Percentiles rank a stretch among this genome's conserved stretches.
Conservation (phyloP, 768 basidiomycete genomes). For the Tricholoma matsutake region DNA sequence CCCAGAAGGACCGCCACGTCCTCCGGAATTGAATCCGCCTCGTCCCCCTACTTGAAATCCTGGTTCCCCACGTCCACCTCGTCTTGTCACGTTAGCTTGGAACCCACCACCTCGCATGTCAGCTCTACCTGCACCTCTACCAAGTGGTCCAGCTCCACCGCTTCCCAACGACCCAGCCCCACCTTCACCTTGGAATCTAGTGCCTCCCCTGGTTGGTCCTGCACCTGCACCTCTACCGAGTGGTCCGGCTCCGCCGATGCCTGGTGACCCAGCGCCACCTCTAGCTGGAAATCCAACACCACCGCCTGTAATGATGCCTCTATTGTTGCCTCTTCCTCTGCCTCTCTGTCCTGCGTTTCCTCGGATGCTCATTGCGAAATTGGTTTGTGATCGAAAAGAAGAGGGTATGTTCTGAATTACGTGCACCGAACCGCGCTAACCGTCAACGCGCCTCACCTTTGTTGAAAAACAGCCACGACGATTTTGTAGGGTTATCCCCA, state of each 20-base stretch:
- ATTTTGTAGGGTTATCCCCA: too few species aligned
- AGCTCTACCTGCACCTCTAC: too few species aligned
- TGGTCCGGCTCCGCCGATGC: neutral
- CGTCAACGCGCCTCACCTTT: too few species aligned
- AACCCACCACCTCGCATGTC: too few species aligned
- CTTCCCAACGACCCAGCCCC: neutral
- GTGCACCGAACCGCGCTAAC: neutral
- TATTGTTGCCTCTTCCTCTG: constrained; percentile 12
- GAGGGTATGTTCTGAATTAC: too few species aligned
- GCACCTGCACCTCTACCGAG: neutral
- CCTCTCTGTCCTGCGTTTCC: constrained; percentile 17
- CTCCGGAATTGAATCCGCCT: constrained; percentile 21
- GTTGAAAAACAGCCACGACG: too few species aligned
- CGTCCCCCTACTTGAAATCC: constrained; percentile 17
- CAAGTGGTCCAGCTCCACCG: neutral
- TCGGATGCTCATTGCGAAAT: constrained; percentile 15
- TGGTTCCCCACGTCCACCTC: neutral
- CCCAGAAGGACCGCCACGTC: constrained; percentile 21
- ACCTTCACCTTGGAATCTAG: too few species aligned
- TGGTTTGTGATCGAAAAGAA: too few species aligned
- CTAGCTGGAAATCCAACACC: neutral
- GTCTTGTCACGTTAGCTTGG: too few species aligned
- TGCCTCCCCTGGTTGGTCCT: neutral
- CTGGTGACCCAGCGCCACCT: neutral
- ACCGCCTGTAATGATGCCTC: constrained; percentile 12